Conservation (phyloP, 139 green algal species). For the Haematococcus lacustris region DNA sequence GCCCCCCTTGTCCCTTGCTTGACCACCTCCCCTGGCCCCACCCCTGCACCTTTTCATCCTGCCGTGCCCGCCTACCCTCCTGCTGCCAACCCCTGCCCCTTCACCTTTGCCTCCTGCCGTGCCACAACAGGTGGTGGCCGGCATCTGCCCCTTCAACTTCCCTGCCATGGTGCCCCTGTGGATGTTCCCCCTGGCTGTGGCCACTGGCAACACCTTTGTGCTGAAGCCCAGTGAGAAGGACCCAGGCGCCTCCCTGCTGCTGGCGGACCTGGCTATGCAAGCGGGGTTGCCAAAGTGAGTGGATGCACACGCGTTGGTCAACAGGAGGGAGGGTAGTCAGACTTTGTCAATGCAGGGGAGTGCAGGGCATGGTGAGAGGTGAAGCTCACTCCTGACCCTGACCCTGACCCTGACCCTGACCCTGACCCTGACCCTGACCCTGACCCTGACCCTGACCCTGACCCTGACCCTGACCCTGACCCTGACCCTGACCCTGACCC, state of each 20-base stretch:
- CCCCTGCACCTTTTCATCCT: background rate
- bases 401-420: too few relatives aligned
- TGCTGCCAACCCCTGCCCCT: background rate
- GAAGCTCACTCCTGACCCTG: too few relatives aligned
- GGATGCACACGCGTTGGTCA: background rate
- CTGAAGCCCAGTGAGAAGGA: constrained; percentile 84
- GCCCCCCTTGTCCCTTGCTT: background rate
- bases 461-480: too few relatives aligned
- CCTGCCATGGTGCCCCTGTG: constrained; percentile 79
- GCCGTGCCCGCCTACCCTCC: background rate
- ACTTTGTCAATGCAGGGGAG: background rate
- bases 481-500: too few relatives aligned
- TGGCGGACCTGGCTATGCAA: constrained; percentile 74
- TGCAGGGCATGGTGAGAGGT: background rate
- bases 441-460: too few relatives aligned
- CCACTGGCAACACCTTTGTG: constrained; percentile 80
- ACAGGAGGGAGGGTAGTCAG: background rate
- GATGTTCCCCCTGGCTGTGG: constrained; percentile 79
- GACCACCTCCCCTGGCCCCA: background rate
- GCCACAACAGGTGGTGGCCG: constrained; percentile 49
- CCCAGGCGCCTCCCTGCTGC: constrained; percentile 71
- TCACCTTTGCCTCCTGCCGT: background rate
- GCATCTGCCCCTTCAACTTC: constrained; percentile 99
- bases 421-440: too few relatives aligned
- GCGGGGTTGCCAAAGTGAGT: constrained; percentile 71